phyloP scores from a whole-genome alignment of 2,329 filamentous ascomycete species.

The Pseudogymnoascus sp. region DNA sequence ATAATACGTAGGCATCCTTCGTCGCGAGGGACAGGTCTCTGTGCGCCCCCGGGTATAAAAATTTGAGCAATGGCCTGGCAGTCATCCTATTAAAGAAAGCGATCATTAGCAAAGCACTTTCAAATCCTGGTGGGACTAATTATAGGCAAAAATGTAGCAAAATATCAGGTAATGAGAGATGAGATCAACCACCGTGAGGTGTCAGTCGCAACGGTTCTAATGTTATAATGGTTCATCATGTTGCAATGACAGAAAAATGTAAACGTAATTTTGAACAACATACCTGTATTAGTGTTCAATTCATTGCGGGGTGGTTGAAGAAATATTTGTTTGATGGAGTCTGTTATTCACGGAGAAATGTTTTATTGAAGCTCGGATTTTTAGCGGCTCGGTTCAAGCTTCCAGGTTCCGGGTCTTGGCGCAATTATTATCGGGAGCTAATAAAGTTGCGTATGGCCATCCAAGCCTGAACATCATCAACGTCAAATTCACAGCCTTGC shows the following conservation, averaged over 20 bases:
- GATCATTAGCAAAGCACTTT: slow-evolving; percentile 1
- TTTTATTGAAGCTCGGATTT: slow-evolving; percentile 17
- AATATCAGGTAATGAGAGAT: slow-evolving; percentile 43
- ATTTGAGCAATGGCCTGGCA: slow-evolving; percentile 37
- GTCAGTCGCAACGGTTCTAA: slow-evolving; percentile 56
- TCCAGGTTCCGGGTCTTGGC: slow-evolving; percentile 10
- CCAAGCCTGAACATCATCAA: slow-evolving; percentile 11
- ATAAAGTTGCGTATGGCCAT: slow-evolving; percentile 7
- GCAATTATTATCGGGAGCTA: slow-evolving; percentile 8
- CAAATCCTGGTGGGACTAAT: not conserved
- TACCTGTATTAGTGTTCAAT: not conserved
- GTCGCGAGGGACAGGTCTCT: slow-evolving; percentile 32
- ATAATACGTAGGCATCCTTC: slow-evolving; percentile 39
- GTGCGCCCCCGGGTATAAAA: slow-evolving; percentile 50
- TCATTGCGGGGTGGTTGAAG: slow-evolving; percentile 7
- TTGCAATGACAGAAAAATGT: not conserved
- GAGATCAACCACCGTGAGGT: slow-evolving; percentile 46
- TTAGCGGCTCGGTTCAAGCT: slow-evolving; percentile 15
- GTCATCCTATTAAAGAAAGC: slow-evolving; percentile 36
- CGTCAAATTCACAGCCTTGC: slow-evolving; percentile 5
- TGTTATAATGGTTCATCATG: slow-evolving; percentile 46
- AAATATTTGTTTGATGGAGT: slow-evolving; percentile 15
- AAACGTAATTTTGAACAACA: not conserved
- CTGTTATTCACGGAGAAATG: slow-evolving; percentile 1
- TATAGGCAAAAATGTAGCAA: slow-evolving; percentile 9